Evolutionary conservation across 805 yeast species (phyloP).

Genomic region (Zygosaccharomyces bailii): DNA sequence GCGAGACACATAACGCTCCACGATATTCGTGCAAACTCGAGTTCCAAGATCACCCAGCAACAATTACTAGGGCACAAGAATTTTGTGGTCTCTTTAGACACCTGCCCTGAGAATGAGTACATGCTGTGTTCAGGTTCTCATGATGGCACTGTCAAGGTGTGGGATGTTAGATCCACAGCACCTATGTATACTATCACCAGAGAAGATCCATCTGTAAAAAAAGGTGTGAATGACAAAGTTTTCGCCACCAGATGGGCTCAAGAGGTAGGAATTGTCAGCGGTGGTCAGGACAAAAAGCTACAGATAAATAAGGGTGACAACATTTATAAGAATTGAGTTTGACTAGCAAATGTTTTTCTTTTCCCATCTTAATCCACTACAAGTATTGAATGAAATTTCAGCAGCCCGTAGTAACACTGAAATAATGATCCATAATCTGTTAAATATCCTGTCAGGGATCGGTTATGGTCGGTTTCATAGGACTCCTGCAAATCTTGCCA

Average conservation of each 20-base stretch:
- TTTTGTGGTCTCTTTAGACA: slow-evolving; percentile 76
- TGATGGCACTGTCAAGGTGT: slow-evolving; percentile 90
- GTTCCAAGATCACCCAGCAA: slow-evolving; percentile 58
- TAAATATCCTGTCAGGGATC: slow-evolving; percentile 52
- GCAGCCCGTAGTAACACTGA: slow-evolving; percentile 74
- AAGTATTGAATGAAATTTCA: slow-evolving; percentile 36
- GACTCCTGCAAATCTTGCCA: slow-evolving; percentile 48
- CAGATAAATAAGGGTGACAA: slow-evolving; percentile 64
- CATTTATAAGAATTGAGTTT: slow-evolving; percentile 27
- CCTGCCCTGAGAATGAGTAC: slow-evolving; percentile 73
- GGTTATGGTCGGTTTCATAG: slow-evolving; percentile 33
- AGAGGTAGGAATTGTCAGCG: slow-evolving; percentile 77
- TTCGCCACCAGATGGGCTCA: slow-evolving; percentile 86
- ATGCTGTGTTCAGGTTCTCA: slow-evolving; percentile 91
- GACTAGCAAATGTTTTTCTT: slow-evolving; percentile 4
- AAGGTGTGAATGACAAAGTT: slow-evolving; percentile 57
- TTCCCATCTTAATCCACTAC: slow-evolving; percentile 7
- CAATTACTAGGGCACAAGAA: slow-evolving; percentile 88
- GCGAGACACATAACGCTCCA: slow-evolving; percentile 95
- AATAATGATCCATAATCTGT: slow-evolving; percentile 66
- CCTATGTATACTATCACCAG: slow-evolving; percentile 80
- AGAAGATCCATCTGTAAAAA: slow-evolving; percentile 47
- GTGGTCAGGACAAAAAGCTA: slow-evolving; percentile 90
- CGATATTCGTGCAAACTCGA: slow-evolving; percentile 72
- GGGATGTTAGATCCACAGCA: slow-evolving; percentile 90